Evolutionary conservation across 805 yeast genomes (phyloP).

Genomic region (Wickerhamiella nectarea): DNA sequence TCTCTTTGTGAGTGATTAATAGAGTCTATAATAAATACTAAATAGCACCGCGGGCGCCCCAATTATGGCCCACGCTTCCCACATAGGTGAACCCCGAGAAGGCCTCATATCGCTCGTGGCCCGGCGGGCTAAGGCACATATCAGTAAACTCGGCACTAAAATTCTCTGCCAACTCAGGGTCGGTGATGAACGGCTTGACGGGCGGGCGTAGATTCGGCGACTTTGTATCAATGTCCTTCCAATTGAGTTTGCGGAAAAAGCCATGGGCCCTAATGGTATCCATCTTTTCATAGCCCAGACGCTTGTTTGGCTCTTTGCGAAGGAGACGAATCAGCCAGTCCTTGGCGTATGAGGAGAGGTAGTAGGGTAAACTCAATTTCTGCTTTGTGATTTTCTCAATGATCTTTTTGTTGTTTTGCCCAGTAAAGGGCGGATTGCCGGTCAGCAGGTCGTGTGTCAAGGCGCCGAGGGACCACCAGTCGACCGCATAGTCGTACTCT

Average conservation of each 20-base stretch:
- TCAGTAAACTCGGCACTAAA: slow-evolving; percentile 69
- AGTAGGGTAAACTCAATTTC: slow-evolving; percentile 58
- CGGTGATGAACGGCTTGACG: slow-evolving; percentile 65
- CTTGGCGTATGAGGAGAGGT: slow-evolving; percentile 65
- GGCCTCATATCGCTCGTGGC: slow-evolving; percentile 7
- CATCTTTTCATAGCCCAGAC: slow-evolving; percentile 47
- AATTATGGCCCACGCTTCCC: slow-evolving; percentile 14
- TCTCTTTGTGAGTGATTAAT: too few relatives aligned
- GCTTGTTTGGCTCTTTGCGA: slow-evolving; percentile 53
- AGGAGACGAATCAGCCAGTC: slow-evolving; percentile 54
- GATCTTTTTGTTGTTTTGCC: slow-evolving; percentile 61
- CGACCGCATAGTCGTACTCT: slow-evolving; percentile 65
- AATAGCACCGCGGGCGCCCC: slow-evolving; percentile 5
- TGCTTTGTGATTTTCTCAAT: slow-evolving; percentile 56
- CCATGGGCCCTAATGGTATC: slow-evolving; percentile 45
- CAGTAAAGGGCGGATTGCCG: slow-evolving; percentile 83
- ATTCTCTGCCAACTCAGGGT: slow-evolving; percentile 73
- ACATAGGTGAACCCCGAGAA: slow-evolving; percentile 21
- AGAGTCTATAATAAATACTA: neutral
- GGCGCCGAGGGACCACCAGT: slow-evolving; percentile 88
- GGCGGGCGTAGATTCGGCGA: slow-evolving; percentile 49
- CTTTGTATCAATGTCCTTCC: slow-evolving; percentile 45
- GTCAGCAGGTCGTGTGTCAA: slow-evolving; percentile 66
- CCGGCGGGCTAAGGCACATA: slow-evolving; percentile 32
- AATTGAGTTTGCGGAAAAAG: slow-evolving; percentile 63